Evolutionary conservation across 768 basidiomycete genomes (phyloP), one percentile per base, ranked within the genome.

Genomic region (Leccinum longicurvipes): DNA sequence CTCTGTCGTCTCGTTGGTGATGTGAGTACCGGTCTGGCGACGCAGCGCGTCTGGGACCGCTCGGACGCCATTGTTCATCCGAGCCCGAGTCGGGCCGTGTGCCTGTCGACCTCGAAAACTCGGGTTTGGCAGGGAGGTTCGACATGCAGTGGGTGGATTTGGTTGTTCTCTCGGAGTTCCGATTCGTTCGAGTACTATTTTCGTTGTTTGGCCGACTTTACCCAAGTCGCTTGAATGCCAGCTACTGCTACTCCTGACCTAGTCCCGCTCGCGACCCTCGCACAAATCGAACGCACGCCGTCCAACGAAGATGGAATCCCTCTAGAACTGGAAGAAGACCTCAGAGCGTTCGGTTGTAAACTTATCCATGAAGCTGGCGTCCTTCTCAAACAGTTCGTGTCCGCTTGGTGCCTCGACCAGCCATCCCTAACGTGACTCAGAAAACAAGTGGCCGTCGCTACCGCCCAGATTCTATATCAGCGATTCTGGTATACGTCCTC

Each of bases 401-500:
- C 42, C 12, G 34, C 23, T 36, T 27, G 6, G 29, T 5, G 19
- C 27, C n/a, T 59, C 47, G 47, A 50, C 23, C 44, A 27, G 45
- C 32, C 54, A 39, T 64, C 24, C 23, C 21, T 45, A 14, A 44
- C 42, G 11, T 44, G 15, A 60, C 10, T 60, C 71, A 91, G 89
- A 73, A 97, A 98, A 61, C 97, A 99, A 69, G 95, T 97, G 27
- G 95, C 95, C 14, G 90, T 98, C 51, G 93, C 97, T 6, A 92
- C 95, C 1, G 97, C 97, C 0, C 95, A 98, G 69, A 92, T 98
- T 29, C 75, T 99, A 2, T 96, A 95, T 69, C 97, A 99, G 60
- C 79, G 96, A 31, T 99, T 99, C 77, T 98, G 90, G 90, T 98
- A 83, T 73, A 91, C 96, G 17, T 87, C 88, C 4, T 96, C 93